Evolutionary conservation across 2,329 filamentous ascomycete species (phyloP).

Genomic region (Knoxdaviesia capensis): DNA sequence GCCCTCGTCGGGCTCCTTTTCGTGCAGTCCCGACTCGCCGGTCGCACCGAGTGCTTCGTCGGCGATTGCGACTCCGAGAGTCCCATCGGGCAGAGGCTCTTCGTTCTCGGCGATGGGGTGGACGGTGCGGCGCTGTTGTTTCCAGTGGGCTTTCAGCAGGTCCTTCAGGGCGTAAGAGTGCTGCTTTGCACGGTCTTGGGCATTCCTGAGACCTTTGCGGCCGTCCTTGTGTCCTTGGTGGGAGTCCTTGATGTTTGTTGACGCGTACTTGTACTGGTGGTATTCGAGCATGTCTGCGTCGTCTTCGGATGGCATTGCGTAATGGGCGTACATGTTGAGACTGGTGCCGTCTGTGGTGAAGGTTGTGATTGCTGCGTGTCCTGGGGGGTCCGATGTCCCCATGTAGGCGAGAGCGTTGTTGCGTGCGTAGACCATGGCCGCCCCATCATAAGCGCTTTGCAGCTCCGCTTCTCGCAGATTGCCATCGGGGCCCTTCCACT

Average conservation of each 20-base stretch:
- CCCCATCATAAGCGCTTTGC: slow-evolving; percentile 9
- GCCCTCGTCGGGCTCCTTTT: too few species aligned
- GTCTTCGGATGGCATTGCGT: slow-evolving; percentile 5
- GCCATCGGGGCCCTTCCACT: slow-evolving; percentile 6
- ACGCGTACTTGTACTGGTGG: slow-evolving; percentile 7
- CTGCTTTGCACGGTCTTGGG: slow-evolving; percentile 7
- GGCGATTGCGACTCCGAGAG: too few species aligned
- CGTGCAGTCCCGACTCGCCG: too few species aligned
- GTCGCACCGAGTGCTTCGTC: too few species aligned
- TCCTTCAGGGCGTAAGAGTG: slow-evolving; percentile 6
- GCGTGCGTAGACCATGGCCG: slow-evolving; percentile 10
- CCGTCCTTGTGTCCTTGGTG: slow-evolving; percentile 6
- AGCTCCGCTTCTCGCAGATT: slow-evolving; percentile 6
- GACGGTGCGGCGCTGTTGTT: background rate
- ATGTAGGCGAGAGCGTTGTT: slow-evolving; percentile 9
- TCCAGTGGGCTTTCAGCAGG: slow-evolving; percentile 7
- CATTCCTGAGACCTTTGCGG: slow-evolving; percentile 7
- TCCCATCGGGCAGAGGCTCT: too few species aligned
- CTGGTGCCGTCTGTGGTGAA: slow-evolving; percentile 10
- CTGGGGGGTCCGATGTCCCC: slow-evolving; percentile 5
- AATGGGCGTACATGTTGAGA: slow-evolving; percentile 10
- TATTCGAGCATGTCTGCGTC: slow-evolving; percentile 5
- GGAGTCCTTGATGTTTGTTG: slow-evolving; percentile 5
- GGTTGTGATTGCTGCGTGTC: slow-evolving; percentile 8
- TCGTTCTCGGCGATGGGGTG: background rate